Evolutionary conservation across 2,329 filamentous ascomycete genomes (phyloP).

Genomic region (Daldinia eschscholtzii): DNA sequence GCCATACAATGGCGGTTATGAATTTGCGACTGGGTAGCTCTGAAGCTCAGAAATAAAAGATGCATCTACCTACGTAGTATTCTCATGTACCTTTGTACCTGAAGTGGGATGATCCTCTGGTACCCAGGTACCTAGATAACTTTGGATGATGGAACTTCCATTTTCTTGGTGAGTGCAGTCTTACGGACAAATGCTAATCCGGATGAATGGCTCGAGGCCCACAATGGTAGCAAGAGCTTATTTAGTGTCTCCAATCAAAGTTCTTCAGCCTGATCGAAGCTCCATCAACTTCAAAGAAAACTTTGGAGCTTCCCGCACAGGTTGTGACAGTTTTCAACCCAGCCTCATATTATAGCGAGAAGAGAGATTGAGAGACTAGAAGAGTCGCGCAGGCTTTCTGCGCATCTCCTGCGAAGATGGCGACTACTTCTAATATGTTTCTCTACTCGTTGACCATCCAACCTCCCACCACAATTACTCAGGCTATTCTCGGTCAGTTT

Average conservation of each 20-base stretch:
- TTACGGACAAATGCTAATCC: background rate
- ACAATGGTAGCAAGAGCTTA: constrained; percentile 7
- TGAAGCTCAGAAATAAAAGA: constrained; percentile 10
- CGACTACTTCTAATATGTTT: constrained; percentile 98
- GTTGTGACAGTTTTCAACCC: constrained; percentile 27
- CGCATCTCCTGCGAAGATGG: constrained; percentile 71
- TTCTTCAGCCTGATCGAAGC: constrained; percentile 30
- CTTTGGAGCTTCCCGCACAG: constrained; percentile 39
- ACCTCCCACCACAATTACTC: constrained; percentile 87
- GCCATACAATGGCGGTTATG: constrained; percentile 21
- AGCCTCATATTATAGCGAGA: constrained; percentile 27
- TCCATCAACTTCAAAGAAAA: constrained; percentile 43
- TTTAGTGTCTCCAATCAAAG: constrained; percentile 33
- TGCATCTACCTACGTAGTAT: constrained; percentile 1
- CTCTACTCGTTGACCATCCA: constrained; percentile 98
- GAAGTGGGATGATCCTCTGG: constrained; percentile 1
- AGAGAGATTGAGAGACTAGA: constrained; percentile 36
- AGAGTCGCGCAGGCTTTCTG: constrained; percentile 53
- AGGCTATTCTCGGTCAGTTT: constrained; percentile 95
- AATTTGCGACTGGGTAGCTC: constrained; percentile 26
- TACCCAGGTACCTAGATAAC: background rate
- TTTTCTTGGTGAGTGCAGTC: background rate
- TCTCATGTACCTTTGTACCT: constrained; percentile 10
- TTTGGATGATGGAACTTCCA: too few species aligned
- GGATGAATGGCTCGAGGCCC: background rate